Evolutionary conservation across 306 rosid genomes (phyloP).

Genomic region (Aeschynomene evenia): DNA sequence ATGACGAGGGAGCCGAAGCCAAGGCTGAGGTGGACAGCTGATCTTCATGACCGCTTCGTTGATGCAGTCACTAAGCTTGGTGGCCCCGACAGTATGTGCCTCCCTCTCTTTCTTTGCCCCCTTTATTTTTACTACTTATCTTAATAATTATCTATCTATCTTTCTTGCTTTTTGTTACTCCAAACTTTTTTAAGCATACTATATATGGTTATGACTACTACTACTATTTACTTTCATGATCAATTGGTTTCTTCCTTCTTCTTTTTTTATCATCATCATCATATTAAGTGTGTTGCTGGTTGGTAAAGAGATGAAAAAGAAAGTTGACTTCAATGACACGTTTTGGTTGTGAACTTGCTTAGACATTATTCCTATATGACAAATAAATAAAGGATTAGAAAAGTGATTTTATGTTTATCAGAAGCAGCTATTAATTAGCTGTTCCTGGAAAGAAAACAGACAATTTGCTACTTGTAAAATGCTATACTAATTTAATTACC

Average conservation of each 20-base stretch:
- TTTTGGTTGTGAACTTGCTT: neutral
- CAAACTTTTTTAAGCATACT: no score
- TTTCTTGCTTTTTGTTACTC: neutral
- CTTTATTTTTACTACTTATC: no score
- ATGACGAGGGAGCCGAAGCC: conserved; percentile 97
- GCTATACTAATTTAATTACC: no score
- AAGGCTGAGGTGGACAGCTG: conserved; percentile 90
- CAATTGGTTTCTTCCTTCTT: no score
- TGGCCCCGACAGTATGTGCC: conserved; percentile 85
- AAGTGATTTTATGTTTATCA: no score
- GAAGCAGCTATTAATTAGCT: no score
- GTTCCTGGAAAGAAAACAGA: no score
- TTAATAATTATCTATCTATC: neutral
- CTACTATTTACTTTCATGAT: neutral
- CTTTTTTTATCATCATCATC: neutral
- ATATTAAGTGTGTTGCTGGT: neutral
- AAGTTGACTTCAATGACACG: neutral
- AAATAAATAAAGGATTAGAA: no score
- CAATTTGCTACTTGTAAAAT: no score
- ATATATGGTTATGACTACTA: neutral
- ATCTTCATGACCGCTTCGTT: conserved; percentile 87
- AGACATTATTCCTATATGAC: no score
- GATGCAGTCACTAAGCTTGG: conserved; percentile 97
- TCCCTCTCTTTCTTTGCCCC: neutral
- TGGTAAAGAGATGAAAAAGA: neutral